Evolutionary conservation across 306 rosid species (phyloP), one percentile per base, ranked within the genome.

Genomic region (Gastrolobium villosum): DNA sequence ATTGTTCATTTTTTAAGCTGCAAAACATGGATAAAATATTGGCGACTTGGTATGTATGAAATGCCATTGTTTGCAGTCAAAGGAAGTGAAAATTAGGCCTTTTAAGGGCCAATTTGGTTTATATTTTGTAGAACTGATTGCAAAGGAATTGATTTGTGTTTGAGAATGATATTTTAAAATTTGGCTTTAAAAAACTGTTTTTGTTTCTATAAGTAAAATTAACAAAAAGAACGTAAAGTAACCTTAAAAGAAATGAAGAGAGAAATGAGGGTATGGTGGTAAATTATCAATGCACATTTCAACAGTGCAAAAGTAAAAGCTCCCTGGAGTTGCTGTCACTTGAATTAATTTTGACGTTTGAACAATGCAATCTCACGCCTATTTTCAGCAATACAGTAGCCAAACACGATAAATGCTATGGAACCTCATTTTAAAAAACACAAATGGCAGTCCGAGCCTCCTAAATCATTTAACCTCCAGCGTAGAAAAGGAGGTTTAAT

Each of bases 1-100:
- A 35, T 36, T 14, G 14, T 65, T 41, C 62, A 49, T 37, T 53
- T 81, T 36, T 65, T 44, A 67, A 72, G 83, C 50, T 40, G 70
- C 41, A 43, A 72, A 64, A 72, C 11, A 70, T 37, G 50, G 46
- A 71, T 50, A 11, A 57, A 34, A 57, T 8, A 60, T 70, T 65
- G 32, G 55, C 9, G 39, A 45, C 31, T 49, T 50, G 5, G 10
- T 5, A 65, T 50, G 43, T 10, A 43, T 40, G 64, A 60, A 66
- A 73, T 61, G 65, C 59, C 70, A 48, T 2, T 28, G 57, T 70
- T 35, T 13, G n/a, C 69, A 52, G 44, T 57, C 13, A 28, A 26
- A 57, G 40, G 74, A 70, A 34, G 35, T 20, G 54, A 50, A 72
- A 72, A 49, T 48, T 4, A 13, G 66, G 34, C 70, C 14, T 70